phyloP scores from a whole-genome alignment of 345 rosid genomes.

The Murraya koenigii region DNA sequence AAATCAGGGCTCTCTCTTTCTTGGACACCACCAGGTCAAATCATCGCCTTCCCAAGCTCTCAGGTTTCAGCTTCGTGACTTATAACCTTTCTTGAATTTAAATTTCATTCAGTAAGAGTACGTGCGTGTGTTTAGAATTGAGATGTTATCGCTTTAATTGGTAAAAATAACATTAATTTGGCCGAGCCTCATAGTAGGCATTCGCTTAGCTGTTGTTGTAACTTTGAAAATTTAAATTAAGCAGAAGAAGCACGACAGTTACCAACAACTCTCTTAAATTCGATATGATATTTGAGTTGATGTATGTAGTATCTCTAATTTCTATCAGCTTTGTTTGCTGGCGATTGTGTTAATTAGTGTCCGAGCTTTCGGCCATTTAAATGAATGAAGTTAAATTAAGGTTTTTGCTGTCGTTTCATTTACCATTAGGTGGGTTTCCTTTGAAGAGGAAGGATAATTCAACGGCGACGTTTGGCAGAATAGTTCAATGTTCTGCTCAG shows the following conservation, averaged over 20 bases:
- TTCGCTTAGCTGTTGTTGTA: too few relatives aligned
- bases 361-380: neutral
- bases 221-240: too few relatives aligned
- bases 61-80: constrained; percentile 39
- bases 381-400: neutral
- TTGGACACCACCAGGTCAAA: constrained; percentile 53
- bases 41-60: constrained; percentile 39
- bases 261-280: too few relatives aligned
- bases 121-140: neutral
- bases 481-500: constrained; percentile 66
- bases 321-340: too few relatives aligned
- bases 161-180: neutral
- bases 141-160: neutral
- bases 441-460: constrained; percentile 53
- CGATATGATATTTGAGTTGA: too few relatives aligned
- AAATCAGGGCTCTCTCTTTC: constrained; percentile 60
- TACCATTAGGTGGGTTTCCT: constrained; percentile 45
- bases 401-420: constrained; percentile 18
- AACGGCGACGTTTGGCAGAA: constrained; percentile 37
- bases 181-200: too few relatives aligned
- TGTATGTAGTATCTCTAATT: too few relatives aligned
- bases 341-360: too few relatives aligned
- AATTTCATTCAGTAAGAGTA: neutral
- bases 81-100: neutral
- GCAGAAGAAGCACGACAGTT: too few relatives aligned